A percentile compares a stretch with the other conserved stretches of the same genome.
These are phyloP conservation scores for Eremochloa ophiuroides DNA, from an alignment of 176 grass and related monocot genomes.

Conservation along the genomic window DNA sequence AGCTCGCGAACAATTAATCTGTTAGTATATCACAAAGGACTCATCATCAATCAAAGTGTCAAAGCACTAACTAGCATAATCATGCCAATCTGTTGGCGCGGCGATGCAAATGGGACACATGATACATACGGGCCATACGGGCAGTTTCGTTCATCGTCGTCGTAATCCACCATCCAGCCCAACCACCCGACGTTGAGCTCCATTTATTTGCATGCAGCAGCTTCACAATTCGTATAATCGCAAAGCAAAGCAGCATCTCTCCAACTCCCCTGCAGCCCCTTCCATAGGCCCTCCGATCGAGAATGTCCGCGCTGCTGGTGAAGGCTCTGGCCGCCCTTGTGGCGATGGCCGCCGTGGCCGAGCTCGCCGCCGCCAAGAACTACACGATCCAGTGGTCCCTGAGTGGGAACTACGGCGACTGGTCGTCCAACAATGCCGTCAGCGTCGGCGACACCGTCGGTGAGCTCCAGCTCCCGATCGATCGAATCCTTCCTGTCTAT, in stretches of 20 bases:
- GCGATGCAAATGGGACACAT: too few species aligned
- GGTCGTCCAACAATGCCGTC: constrained; percentile 30
- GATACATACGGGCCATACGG: too few species aligned
- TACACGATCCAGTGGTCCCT: constrained; percentile 35
- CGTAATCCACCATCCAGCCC: too few species aligned
- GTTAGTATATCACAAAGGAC: too few species aligned
- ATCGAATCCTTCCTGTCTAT: neutral
- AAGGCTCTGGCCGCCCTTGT: constrained; percentile 24
- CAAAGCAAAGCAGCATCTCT: neutral
- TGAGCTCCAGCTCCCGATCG: neutral
- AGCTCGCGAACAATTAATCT: too few species aligned
- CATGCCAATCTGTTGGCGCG: too few species aligned
- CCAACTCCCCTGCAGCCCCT: constrained; percentile 36
- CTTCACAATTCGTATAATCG: neutral
- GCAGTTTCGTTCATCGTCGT: too few species aligned
- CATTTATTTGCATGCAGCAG: too few species aligned
- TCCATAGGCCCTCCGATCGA: constrained; percentile 4
- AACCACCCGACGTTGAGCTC: too few species aligned
- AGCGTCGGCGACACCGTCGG: constrained; percentile 47
- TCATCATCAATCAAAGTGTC: too few species aligned
- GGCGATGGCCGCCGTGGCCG: constrained; percentile 20
- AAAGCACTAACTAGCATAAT: too few species aligned
- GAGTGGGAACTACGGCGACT: constrained; percentile 22
- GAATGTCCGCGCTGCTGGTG: neutral
- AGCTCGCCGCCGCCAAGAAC: constrained; percentile 23